Evolutionary conservation across 345 rosid species (phyloP), one percentile per base, ranked within the genome.

Genomic region (Lepidium africanum): DNA sequence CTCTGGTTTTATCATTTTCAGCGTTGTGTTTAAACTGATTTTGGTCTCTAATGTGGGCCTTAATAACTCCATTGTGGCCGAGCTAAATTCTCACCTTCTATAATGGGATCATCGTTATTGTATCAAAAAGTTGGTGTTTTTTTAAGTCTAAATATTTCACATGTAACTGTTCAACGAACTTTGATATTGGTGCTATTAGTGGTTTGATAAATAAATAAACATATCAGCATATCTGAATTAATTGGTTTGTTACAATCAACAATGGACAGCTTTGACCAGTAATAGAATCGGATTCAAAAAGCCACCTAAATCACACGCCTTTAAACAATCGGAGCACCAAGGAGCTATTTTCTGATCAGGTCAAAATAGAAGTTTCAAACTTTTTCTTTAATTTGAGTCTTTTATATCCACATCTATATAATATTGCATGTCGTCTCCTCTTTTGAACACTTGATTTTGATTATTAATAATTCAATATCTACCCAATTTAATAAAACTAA

Each of bases 201-300:
- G 32, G 32, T 27, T 27, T 4, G 32, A 27, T 27, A 27, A 27
- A 27, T 27, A 27, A 27, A 27, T 2, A 27, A 58, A 38, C 10
- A 4, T 58, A 13, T 12, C 13, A 2, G 15, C 2, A 39, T 30
- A 23, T 59, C 14, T 43, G 27, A 13, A 0, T 16, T 33, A 13
- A 11, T 38, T 63, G 27, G 25, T 13, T 21, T 21, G 23, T 21
- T 38, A 72, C 5, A 61, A 38, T 72, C 59, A 72, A 72, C 14
- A 6, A 19, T 27, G 59, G 70, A 27, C 45, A 64, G 52, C 65
- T 56, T 72, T 72, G 65, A 64, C 76, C 43, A 55, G 1, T 6
- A 63, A 46, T 9, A 13, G 48, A 16, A 72, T 64, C 70, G 17
- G 64, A 64, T 72, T 54, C 70, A 47, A 55, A 25, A 37, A n/a